These are phyloP conservation scores for Colletotrichum lentis DNA, from an alignment of 2,329 filamentous ascomycete genomes.

Conservation along the genomic window DNA sequence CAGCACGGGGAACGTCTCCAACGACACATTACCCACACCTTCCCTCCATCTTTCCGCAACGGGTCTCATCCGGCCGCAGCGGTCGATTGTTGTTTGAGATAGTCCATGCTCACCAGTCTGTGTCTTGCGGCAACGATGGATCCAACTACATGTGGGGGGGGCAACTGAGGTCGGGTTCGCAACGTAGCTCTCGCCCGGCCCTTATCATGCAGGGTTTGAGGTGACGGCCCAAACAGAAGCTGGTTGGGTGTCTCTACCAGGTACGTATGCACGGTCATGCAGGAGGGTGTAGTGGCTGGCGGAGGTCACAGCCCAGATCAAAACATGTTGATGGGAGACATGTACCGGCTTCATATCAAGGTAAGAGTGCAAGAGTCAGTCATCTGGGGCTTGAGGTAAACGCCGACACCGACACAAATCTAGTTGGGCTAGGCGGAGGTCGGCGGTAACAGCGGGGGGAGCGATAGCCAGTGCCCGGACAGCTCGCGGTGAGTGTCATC, in stretches of 20 bases:
- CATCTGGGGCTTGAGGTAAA: not conserved
- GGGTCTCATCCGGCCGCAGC: not conserved
- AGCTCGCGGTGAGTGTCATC: not conserved
- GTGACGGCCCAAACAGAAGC: not conserved
- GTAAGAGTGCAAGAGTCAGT: not conserved
- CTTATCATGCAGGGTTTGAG: not conserved
- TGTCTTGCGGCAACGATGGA: not conserved
- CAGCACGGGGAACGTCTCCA: not conserved
- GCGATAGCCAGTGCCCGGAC: not conserved
- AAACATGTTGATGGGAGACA: not conserved
- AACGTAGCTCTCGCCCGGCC: not conserved
- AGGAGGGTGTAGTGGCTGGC: not conserved
- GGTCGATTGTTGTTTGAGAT: not conserved
- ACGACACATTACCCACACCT: too few relatives aligned
- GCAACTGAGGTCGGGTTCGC: not conserved
- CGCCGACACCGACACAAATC: not conserved
- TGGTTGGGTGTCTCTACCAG: constrained; percentile 2
- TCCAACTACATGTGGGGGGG: not conserved
- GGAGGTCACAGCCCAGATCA: not conserved
- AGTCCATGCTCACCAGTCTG: not conserved
- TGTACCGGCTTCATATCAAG: not conserved
- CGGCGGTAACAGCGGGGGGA: not conserved
- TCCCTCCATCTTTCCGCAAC: not conserved
- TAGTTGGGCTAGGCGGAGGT: not conserved
- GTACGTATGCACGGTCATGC: not conserved